Percentiles rank a stretch among this genome's conserved stretches.
These are phyloP conservation scores for Candida pseudocylindracea DNA, from an alignment of 1,139 yeast species.

Conservation along the genomic window DNA sequence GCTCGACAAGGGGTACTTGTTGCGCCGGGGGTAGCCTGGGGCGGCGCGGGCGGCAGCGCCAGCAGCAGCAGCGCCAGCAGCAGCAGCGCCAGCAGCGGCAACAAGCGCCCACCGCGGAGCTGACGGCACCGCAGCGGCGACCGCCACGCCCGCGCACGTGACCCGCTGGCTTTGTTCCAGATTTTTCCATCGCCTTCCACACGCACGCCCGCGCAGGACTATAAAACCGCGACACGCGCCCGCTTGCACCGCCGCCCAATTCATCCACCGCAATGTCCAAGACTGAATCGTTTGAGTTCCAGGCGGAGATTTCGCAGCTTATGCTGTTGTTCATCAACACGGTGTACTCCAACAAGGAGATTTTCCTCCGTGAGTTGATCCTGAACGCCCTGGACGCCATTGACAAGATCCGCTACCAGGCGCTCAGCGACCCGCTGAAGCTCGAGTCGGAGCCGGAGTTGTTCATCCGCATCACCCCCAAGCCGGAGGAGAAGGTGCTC, in stretches of 20 bases:
- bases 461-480: constrained; percentile 93
- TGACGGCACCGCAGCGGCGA: too few species aligned
- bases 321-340: constrained; percentile 99
- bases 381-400: constrained; percentile 95
- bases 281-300: constrained; percentile 83
- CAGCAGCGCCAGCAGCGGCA: too few species aligned
- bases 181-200: too few species aligned
- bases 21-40: constrained; percentile 2
- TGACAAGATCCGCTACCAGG: constrained; percentile 95
- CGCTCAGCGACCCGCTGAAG: constrained; percentile 77
- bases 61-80: too few species aligned
- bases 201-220: too few species aligned
- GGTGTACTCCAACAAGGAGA: constrained; percentile 97
- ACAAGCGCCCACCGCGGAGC: too few species aligned
- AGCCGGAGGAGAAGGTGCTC: constrained; percentile 79
- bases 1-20: constrained; percentile 30
- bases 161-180: too few species aligned
- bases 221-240: too few species aligned
- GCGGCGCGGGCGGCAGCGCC: too few species aligned
- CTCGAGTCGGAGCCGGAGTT: constrained; percentile 92
- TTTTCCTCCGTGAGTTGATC: constrained; percentile 95
- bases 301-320: constrained; percentile 99
- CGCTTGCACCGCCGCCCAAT: too few species aligned
- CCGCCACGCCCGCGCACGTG: too few species aligned
- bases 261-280: constrained; percentile 7